A percentile compares a stretch with the other conserved stretches of the same genome.
Evolutionary conservation across 2,329 filamentous ascomycete genomes (phyloP).

Genomic region (Penicillium paneum): DNA sequence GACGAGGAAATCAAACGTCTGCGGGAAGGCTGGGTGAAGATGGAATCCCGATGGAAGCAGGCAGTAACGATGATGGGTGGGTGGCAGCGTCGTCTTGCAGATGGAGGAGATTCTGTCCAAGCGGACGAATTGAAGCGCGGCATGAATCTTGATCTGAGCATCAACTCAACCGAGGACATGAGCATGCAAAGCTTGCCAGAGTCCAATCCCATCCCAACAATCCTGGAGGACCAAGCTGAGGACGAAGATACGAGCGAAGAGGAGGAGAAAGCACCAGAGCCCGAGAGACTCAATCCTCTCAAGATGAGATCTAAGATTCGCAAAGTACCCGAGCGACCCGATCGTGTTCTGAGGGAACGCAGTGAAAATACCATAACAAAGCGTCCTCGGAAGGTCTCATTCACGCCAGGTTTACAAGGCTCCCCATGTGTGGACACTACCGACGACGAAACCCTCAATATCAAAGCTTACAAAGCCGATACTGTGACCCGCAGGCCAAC

Average conservation of each 20-base stretch:
- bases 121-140: conserved; percentile 44
- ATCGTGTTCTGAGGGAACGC: conserved; percentile 36
- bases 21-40: conserved; percentile 83
- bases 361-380: conserved; percentile 36
- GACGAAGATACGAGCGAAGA: conserved; percentile 29
- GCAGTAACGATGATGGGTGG: conserved; percentile 86
- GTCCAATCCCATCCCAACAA: conserved; percentile 28
- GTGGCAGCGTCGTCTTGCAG: conserved; percentile 76
- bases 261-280: conserved; percentile 18
- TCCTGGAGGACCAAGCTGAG: conserved; percentile 31
- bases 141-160: conserved; percentile 41
- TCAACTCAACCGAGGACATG: conserved; percentile 22
- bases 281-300: conserved; percentile 3
- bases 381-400: conserved; percentile 38
- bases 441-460: conserved; percentile 35
- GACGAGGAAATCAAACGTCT: conserved; percentile 86
- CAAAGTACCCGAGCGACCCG: conserved; percentile 23
- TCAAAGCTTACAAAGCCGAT: conserved; percentile 34
- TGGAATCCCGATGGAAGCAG: conserved; percentile 88
- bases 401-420: conserved; percentile 33
- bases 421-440: conserved; percentile 25
- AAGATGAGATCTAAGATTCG: conserved; percentile 23
- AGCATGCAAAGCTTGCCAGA: conserved; percentile 20
- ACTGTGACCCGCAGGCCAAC: conserved; percentile 30
- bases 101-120: conserved; percentile 42